Evolutionary conservation across 306 rosid species (phyloP).

Genomic region (Cicer chorassanicum): DNA sequence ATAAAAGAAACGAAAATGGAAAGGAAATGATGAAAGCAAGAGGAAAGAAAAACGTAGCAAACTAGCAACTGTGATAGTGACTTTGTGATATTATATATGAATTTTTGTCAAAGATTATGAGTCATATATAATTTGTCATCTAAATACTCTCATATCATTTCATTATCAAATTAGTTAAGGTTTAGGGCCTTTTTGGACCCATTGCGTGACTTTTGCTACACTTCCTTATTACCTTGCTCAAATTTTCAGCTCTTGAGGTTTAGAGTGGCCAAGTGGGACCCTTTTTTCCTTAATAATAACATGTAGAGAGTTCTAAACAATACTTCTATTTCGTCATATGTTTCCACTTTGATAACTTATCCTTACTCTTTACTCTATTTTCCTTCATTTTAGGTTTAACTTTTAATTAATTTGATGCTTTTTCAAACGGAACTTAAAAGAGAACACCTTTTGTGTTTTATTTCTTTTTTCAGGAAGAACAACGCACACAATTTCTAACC

Average conservation of each 20-base stretch:
- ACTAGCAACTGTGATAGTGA: conserved; percentile 21
- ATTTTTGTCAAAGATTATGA: conserved; percentile 49
- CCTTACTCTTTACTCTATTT: conserved; percentile 32
- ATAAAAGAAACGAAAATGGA: conserved; percentile 23
- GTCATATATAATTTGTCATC: conserved; percentile 38
- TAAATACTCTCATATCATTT: conserved; percentile 44
- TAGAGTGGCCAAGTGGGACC: conserved; percentile 47
- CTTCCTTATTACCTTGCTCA: conserved; percentile 36
- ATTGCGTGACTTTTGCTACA: conserved; percentile 64
- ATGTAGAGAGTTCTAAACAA: not conserved
- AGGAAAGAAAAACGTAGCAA: conserved; percentile 40
- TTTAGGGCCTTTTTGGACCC: conserved; percentile 30
- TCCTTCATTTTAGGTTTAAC: not conserved
- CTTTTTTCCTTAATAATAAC: conserved; percentile 1
- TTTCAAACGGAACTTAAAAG: conserved; percentile 26
- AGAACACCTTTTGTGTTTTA: not conserved
- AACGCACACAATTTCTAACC: not conserved
- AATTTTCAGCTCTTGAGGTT: conserved; percentile 22
- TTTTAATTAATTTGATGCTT: not conserved
- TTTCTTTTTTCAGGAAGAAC: not conserved
- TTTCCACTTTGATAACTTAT: conserved; percentile 29
- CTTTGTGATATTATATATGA: not conserved
- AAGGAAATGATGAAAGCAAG: conserved; percentile 16
- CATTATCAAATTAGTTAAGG: conserved; percentile 38
- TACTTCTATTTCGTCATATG: not conserved